Evolutionary conservation across 352 stramenopile species (phyloP), one percentile per base, ranked within the genome.

Genomic region (Halophytophthora polymorphica): DNA sequence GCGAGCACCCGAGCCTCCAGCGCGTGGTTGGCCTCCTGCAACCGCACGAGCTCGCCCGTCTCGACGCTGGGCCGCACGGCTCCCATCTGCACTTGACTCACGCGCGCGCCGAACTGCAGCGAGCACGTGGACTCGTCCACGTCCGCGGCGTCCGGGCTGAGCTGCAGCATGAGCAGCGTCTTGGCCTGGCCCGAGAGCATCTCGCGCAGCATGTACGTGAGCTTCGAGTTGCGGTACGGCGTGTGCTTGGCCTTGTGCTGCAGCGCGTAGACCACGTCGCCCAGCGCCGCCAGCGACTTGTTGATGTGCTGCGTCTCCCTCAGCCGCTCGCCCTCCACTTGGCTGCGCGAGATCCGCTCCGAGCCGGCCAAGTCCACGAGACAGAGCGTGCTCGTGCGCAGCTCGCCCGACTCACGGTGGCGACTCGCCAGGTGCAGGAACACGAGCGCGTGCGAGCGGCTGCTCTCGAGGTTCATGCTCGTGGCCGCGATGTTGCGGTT

Each of bases 261-360:
- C 23, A 96, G 71, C 34, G 86, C 88, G 36, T 96, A 80, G 53
- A 99, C 98, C 14, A 99, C 97, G 71, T 99, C 97, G 35, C 96
- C 96, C 18, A 99, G 79, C 34, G 96, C 96, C 15, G 87, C 92
- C 21, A 99, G 78, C 43, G 88, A 98, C 75, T 99, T 99, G 87
- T 99, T 99, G 64, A 99, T 99, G 61, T 98, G 90, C 58, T 98
- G 93, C 12, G 96, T 97, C 58, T 99, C 97, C 53, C 97, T 97
- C 35, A 99, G 66, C 0, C 82, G 79, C 28, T 95, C 83, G 15
- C 80, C 86, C 35, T 90, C 73, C 10, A 93, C 85, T 58, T 90
- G 73, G 37, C 78, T 91, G n/a, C 81, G 78, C 28, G 78, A 84
- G 39, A 98, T 86, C 23, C 95, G 84, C 59, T 99, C 96, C 7